Conservation (phyloP, 1,284 basidiomycete species). For the Coniophora puteana region DNA sequence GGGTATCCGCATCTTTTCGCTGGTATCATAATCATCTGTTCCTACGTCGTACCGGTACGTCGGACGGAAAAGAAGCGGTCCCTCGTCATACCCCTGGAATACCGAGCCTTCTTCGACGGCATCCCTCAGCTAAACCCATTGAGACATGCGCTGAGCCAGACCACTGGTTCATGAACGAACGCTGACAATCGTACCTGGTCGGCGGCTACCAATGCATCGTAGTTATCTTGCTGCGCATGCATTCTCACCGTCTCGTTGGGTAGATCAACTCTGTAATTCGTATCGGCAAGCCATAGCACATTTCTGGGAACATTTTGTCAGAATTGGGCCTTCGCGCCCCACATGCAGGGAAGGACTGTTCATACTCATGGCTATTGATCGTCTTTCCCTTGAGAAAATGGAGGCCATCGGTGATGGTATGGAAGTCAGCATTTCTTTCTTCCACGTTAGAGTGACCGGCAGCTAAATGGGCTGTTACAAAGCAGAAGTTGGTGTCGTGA, state of each 20-base stretch:
- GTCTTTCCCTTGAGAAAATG: slow-evolving; percentile 88
- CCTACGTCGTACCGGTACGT: slow-evolving; percentile 87
- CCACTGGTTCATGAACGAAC: slow-evolving; percentile 5
- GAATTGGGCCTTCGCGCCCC: slow-evolving; percentile 4
- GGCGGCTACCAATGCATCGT: slow-evolving; percentile 70
- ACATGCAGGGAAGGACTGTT: slow-evolving; percentile 5
- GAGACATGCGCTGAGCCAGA: neutral
- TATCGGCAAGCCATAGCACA: slow-evolving; percentile 92
- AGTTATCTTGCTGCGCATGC: slow-evolving; percentile 59
- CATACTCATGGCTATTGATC: slow-evolving; percentile 88
- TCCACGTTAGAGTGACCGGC: slow-evolving; percentile 89
- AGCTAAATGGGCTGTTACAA: slow-evolving; percentile 94
- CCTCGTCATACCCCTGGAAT: slow-evolving; percentile 87
- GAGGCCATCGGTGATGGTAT: slow-evolving; percentile 80
- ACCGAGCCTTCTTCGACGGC: slow-evolving; percentile 68
- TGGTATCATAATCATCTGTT: slow-evolving; percentile 89
- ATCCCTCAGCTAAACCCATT: slow-evolving; percentile 53
- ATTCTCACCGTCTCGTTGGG: slow-evolving; percentile 78
- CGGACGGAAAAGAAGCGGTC: slow-evolving; percentile 82
- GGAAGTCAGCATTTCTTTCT: slow-evolving; percentile 92
- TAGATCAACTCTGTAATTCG: slow-evolving; percentile 92
- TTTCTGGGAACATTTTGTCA: slow-evolving; percentile 46
- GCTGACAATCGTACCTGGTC: slow-evolving; percentile 79
- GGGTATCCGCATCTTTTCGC: slow-evolving; percentile 94
- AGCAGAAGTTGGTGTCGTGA: slow-evolving; percentile 89